Evolutionary conservation across 2,329 filamentous ascomycete genomes (phyloP).

Genomic region (Trichoderma endophyticum): DNA sequence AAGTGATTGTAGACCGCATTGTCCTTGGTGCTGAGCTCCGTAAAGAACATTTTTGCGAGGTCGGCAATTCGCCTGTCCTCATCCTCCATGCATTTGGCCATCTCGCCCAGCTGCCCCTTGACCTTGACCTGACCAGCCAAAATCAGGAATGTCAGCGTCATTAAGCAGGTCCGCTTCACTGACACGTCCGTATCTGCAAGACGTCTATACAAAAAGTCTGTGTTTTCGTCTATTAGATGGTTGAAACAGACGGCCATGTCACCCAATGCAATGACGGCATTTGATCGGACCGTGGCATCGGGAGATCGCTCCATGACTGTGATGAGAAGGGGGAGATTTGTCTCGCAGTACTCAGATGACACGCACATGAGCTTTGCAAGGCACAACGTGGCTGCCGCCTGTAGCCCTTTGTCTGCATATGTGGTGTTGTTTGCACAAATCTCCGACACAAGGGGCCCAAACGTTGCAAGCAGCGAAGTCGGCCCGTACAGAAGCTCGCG

Average conservation of each 20-base stretch:
- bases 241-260: constrained; percentile 99
- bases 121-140: constrained; percentile 98
- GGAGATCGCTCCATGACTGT: constrained; percentile 95
- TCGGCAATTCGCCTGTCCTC: constrained; percentile 93
- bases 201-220: constrained; percentile 92
- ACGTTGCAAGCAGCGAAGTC: constrained; percentile 80
- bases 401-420: constrained; percentile 84
- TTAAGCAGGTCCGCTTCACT: constrained; percentile 95
- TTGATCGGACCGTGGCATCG: constrained; percentile 88
- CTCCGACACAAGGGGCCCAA: constrained; percentile 87
- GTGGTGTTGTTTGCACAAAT: constrained; percentile 93
- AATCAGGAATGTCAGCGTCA: constrained; percentile 97
- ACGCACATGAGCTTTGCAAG: constrained; percentile 99
- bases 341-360: constrained; percentile 92
- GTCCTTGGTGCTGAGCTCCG: constrained; percentile 94
- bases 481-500: constrained; percentile 79
- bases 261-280: constrained; percentile 92
- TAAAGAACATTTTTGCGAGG: constrained; percentile 96
- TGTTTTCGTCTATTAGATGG: constrained; percentile 98
- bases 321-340: constrained; percentile 87
- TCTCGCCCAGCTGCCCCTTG: constrained; percentile 96
- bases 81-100: constrained; percentile 98
- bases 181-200: constrained; percentile 84
- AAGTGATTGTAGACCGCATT: constrained; percentile 99
- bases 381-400: constrained; percentile 89